Evolutionary conservation across 768 basidiomycete species (phyloP), one percentile per base, ranked within the genome.

Genomic region (Rhodosporidiobolus sp.): DNA sequence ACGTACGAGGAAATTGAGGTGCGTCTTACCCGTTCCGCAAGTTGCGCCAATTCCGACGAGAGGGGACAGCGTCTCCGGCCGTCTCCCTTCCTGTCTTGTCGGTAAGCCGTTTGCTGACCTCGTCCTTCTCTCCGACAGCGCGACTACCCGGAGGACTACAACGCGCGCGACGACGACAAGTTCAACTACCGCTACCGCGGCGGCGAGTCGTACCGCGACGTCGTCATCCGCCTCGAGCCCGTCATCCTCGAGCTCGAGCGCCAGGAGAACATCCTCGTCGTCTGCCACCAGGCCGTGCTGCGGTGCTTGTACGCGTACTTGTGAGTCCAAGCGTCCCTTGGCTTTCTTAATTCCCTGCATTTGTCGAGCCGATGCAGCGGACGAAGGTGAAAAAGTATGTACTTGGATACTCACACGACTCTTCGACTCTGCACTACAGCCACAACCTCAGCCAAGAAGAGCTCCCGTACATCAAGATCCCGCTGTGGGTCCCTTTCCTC

Each of bases 161-260:
- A 92, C 24, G 94, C 94, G 79, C 88, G 96, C 34, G 96, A 99
- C 78, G 93, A 97, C 69, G 96, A 99, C 84, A 99, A 99, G 82
- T 99, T 96, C 82, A 98, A 98, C 82, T 99, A 99, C 81, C 88
- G 96, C 38, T 98, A 97, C 81, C 86, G 96, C 77, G 85, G 88
- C 28, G 96, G 96, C 65, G 96, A 99, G 83, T 96, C 93, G 3
- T 99, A 99, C 81, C 88, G 96, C 49, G 96, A 99, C 79, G 95
- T 99, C 17, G 79, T 78, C 30, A 76, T 79, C 34, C 69, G 78
- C 50, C 84, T 99, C 35, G 96, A 99, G 80, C 96, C 96, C 32
- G 90, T 98, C 63, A 99, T 99, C 77, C 97, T 99, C 92, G 96
- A 99, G 81, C 85, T 99, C 32, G 96, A 99, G 81, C 85, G 96